Base-by-base conservation (phyloP, 2,329 filamentous ascomycete species). In the Cercospora sp. region DNA sequence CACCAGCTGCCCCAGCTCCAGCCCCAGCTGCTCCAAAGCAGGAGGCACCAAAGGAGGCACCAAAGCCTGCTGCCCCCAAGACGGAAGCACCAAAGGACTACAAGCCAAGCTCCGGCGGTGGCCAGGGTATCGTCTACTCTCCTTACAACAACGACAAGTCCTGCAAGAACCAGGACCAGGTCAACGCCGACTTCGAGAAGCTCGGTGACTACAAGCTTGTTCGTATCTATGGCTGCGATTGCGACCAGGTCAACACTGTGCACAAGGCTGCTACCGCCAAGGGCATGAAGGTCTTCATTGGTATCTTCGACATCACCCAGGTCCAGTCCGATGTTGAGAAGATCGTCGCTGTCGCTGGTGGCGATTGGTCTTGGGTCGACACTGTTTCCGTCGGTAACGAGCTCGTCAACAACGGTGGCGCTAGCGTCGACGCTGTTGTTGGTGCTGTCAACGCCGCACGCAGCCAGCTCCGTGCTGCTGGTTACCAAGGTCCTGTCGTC, bases 331-430 rank as follows among this genome's bases (percentile, higher is more conserved):
- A 91, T 67, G 83, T 91, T n/a, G 72, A 84, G 9, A 83, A 81
- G 31, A 88, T 96, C 69, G 85, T 88, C 65, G 77, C 82, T 4
- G 88, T 85, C 13, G 83, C 91, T 51, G 80, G 80, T 5, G 83
- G 85, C 31, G 86, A 91, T 78, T 97, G 91, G 91, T 83, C 82
- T 60, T 77, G 82, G 13, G 85, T 96, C 69, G 84, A 91, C 76
- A 90, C 91, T 1, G 84, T 97, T 75, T 87, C 87, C 65, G 85
- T 97, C 51, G 93, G 92, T 69, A 97, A 97, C 77, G 93, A 97
- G 79, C 83, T 90, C 36, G 88, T 97, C 77, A 90, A 92, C 79
- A 85, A 84, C 62, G 87, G 88, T 48, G 78, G 82, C 42, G 55
- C 64, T 13, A 63, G 85, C 83, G 42, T 86, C 30, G 77, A 77